Evolutionary conservation across 305 asterid species (phyloP).

Genomic region (Galium porrigens): DNA sequence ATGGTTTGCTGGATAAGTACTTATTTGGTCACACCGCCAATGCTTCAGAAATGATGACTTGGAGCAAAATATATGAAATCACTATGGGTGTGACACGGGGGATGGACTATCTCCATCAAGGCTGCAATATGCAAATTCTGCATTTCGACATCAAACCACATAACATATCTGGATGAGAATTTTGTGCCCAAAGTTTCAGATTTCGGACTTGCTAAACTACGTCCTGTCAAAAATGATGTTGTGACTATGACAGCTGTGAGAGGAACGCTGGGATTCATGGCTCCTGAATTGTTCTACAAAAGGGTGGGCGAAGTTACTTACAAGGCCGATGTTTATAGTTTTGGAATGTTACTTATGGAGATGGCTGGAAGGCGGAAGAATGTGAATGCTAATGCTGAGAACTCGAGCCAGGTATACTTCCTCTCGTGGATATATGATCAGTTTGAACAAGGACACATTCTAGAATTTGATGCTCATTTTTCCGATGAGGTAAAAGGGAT

Average conservation of each 20-base stretch:
- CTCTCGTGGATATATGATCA: neutral
- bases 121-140: neutral
- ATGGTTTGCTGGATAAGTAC: neutral
- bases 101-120: neutral
- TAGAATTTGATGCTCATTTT: neutral
- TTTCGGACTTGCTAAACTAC: slow-evolving; percentile 1
- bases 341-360: neutral
- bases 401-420: neutral
- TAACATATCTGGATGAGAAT: neutral
- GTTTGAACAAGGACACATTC: neutral
- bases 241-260: neutral
- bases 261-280: neutral
- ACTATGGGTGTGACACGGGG: neutral
- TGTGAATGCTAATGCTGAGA: neutral
- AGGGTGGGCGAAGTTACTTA: neutral
- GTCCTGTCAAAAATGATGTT: neutral
- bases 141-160: slow-evolving; percentile 2
- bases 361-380: neutral
- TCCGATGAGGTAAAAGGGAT: neutral
- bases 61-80: neutral
- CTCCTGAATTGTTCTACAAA: neutral
- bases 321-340: neutral
- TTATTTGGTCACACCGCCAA: neutral
- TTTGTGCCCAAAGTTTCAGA: neutral
- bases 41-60: neutral